These are phyloP conservation scores for Ganoderma lucidum DNA, from an alignment of 1,284 basidiomycete species.

Conservation along the genomic window DNA sequence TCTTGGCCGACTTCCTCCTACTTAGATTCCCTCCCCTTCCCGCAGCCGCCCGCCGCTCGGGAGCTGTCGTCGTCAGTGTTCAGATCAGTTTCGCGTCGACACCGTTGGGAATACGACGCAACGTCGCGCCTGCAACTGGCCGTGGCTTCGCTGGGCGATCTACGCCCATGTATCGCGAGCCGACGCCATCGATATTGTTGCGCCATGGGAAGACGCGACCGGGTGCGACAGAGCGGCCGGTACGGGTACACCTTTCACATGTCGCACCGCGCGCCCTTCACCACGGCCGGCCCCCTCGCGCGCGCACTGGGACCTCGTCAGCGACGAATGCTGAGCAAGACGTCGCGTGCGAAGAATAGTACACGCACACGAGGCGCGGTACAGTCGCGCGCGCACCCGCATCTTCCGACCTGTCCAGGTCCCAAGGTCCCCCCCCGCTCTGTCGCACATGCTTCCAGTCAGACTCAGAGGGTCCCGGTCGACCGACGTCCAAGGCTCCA, in stretches of 20 bases:
- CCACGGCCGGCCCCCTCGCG: neutral
- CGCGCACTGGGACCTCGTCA: neutral
- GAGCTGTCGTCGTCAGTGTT: neutral
- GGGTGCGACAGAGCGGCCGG: neutral
- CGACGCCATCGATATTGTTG: conserved; percentile 8
- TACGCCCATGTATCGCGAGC: neutral
- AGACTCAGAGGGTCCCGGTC: neutral
- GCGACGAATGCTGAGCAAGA: neutral
- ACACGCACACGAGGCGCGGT: neutral
- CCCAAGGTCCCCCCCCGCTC: neutral
- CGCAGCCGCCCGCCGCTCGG: neutral
- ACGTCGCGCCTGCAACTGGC: neutral
- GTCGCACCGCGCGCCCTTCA: neutral
- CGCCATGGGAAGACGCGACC: neutral
- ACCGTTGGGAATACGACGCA: neutral
- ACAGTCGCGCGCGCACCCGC: neutral
- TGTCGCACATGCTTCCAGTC: neutral
- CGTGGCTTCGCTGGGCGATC: neutral
- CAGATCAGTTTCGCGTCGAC: conserved; percentile 6
- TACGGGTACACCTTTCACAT: neutral
- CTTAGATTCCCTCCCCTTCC: neutral
- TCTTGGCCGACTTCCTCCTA: neutral
- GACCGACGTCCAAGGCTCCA: neutral
- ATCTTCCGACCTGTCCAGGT: neutral
- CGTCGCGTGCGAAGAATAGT: neutral